Base-by-base conservation (phyloP, 1,139 yeast species). In the Saccharomycopsis hybrid region DNA sequence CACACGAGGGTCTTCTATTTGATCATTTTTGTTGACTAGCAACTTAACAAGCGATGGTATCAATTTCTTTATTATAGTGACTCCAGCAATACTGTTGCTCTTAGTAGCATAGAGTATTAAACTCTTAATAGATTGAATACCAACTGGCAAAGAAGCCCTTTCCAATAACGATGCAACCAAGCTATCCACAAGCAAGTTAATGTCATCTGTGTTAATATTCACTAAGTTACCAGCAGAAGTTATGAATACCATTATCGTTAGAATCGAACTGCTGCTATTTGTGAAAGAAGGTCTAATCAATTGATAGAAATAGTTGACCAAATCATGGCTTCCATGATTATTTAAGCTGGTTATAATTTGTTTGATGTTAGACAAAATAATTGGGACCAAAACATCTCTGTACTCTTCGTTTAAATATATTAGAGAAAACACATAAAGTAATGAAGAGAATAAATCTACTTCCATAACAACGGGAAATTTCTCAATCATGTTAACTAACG, bases 371-470 rank as follows among this genome's bases (percentile, higher is more conserved):
- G 89, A 85, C 31, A 84, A 64, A 18, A 80, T 62, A 4, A 74
- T 65, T 0, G 83, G 74, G 33, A 80, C 70, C 41, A 82, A 58
- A n/a, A 61, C 62, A 31, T 62, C 57, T 43, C 66, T 58, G 8
- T 57, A 54, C 2, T 54, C 54, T 27, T 54, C 55, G 32, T 45
- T 54, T 51, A 47, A 62, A 58, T 77, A 77, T 31, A 85, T 70
- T 58, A 76, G 72, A 4, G 85, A 80, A 55, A 84, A 76, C 5
- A 83, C 73, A 59, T 74, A 83, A 32, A 89, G 65, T 46, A 85
- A 60, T 58, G 95, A 83, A 0, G 92, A 75, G 60, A 79, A 78
- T 41, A 89, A 67, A 60, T 89, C 97, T 18, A 71, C 65, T 57
- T 78, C 78, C 47, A 86, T 85, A 30, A 84, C 72, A 24, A 72